A percentile compares a stretch with the other conserved stretches of the same genome.
These are phyloP conservation scores for Mucor lusitanicus DNA, from an alignment of 371 early-diverging fungal species.

Conservation along the genomic window DNA sequence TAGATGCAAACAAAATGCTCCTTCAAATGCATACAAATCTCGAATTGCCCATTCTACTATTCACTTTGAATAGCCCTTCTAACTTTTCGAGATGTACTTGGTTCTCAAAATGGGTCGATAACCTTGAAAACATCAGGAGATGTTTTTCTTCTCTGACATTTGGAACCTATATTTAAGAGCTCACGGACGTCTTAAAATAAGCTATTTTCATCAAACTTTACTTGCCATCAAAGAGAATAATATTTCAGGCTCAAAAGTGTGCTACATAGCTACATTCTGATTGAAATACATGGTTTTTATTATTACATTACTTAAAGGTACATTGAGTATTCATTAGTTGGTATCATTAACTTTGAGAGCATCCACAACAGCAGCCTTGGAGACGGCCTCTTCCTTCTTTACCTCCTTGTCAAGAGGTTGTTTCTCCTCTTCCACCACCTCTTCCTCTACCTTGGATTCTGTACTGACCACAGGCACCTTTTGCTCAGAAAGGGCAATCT, in stretches of 20 bases:
- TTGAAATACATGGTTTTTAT: neutral
- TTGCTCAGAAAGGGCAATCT: constrained; percentile 68
- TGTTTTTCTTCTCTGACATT: neutral
- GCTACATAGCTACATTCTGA: neutral
- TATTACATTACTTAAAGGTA: neutral
- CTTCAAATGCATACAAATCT: too few species aligned
- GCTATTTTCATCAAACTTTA: neutral
- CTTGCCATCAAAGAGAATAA: neutral
- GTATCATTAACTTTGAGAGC: constrained; percentile 13
- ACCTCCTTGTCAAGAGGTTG: neutral
- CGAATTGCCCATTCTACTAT: too few species aligned
- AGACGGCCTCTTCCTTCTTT: constrained; percentile 1
- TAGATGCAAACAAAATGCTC: too few species aligned
- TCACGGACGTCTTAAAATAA: neutral
- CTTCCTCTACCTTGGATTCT: neutral
- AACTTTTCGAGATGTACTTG: neutral
- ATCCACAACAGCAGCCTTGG: neutral
- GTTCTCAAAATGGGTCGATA: neutral
- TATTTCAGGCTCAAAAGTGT: neutral
- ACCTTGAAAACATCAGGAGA: neutral
- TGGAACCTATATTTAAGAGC: neutral
- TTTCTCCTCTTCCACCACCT: too few species aligned
- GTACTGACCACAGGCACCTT: neutral
- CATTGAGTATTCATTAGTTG: constrained; percentile 5
- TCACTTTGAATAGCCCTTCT: too few species aligned